Evolutionary conservation across 1,284 basidiomycete genomes (phyloP), one percentile per base, ranked within the genome.

Genomic region (Cryptococcus amylolentus): DNA sequence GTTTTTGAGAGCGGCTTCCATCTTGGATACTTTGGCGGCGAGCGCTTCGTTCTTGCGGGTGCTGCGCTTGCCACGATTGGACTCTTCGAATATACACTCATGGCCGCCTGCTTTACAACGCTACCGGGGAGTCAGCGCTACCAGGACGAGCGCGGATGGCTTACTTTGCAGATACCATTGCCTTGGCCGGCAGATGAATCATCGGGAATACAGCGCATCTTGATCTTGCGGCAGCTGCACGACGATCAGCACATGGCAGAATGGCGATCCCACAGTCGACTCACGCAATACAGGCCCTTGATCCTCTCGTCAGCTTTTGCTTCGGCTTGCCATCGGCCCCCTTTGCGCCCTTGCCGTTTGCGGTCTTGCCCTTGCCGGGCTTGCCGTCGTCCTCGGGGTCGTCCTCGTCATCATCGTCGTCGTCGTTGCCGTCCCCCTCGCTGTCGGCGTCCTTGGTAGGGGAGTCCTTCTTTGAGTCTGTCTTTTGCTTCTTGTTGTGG

Each of bases 161-260:
- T 69, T 37, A 80, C 79, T 62, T 92, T 93, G 79, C 93, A 97
- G 0, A 93, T 50, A 16, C 49, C 49, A 16, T 39, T 18, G 18
- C 45, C 45, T 28, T 46, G 91, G 0, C 90, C 89, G 0, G 91
- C 92, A 38, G 93, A 76, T 69, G 70, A 61, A n/a, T 76, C 73
- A 45, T 96, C 93, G 2, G 91, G 92, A 18, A 96, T 91, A 66
- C 95, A 98, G 65, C 95, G 90, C 95, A 98, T 98, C 81, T 98
- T 98, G 62, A 98, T 85, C 49, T 92, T 87, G 37, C 95, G 86
- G 75, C 95, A 98, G 23, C 54, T 68, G 52, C 50, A 43, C 46
- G n/a, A 16, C 5, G n/a, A 35, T 20, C 39, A 26, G 27, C 39
- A 42, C 49, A 13, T 28, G 23, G 41, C 26, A 16, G 41, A 23